A percentile compares a stretch with the other conserved stretches of the same genome.
Evolutionary conservation across 257 asterid species (phyloP).

Genomic region (Echites panduratus): DNA sequence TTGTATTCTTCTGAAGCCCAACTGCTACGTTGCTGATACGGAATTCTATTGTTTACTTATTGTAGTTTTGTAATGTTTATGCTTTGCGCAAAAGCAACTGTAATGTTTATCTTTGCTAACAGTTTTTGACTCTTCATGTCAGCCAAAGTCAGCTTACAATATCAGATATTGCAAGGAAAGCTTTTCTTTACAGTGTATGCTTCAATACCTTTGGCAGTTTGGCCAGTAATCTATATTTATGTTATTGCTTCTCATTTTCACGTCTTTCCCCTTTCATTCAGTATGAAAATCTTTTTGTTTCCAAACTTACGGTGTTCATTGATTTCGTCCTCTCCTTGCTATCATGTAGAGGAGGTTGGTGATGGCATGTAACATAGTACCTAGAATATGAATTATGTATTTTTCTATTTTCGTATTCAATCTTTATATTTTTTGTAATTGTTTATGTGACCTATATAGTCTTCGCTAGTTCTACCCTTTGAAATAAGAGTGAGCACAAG

Average conservation of each 20-base stretch:
- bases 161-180: conserved; percentile 96
- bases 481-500: background rate
- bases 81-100: background rate
- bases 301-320: background rate
- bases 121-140: conserved; percentile 28
- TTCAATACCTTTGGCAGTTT: conserved; percentile 12
- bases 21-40: background rate
- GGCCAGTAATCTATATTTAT: background rate
- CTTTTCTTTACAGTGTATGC: conserved; percentile 95
- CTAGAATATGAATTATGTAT: background rate
- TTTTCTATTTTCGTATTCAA: background rate
- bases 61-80: background rate
- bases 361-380: background rate
- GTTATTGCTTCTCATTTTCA: background rate
- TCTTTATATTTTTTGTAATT: background rate
- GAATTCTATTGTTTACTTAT: background rate
- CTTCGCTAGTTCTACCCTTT: background rate
- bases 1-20: background rate
- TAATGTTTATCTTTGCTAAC: conserved; percentile 14
- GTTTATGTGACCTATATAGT: background rate
- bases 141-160: conserved; percentile 93
- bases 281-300: background rate
- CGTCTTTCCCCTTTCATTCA: background rate
- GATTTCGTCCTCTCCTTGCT: background rate
- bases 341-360: background rate